Conservation (phyloP, 1,139 yeast genomes). For the Debaryomyces sp. region DNA sequence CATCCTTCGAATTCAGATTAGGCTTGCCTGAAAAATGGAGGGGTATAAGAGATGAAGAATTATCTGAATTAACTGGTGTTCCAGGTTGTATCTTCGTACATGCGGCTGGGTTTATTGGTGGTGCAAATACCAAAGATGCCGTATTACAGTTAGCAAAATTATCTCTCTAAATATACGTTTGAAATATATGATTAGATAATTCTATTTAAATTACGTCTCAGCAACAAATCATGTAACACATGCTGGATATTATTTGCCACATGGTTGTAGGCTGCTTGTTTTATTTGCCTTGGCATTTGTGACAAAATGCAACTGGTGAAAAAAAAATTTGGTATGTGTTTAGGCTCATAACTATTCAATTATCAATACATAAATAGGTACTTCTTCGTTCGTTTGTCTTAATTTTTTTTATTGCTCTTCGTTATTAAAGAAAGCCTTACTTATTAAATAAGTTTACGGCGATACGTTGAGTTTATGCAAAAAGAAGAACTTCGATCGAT, state of each 20-base stretch:
- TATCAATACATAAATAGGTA: neutral
- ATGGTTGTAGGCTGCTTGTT: neutral
- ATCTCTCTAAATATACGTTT: conserved; percentile 17
- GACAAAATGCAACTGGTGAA: neutral
- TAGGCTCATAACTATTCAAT: neutral
- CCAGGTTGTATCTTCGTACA: conserved; percentile 89
- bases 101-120: conserved; percentile 98
- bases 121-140: conserved; percentile 79
- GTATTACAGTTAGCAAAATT: conserved; percentile 75
- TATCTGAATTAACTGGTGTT: conserved; percentile 73
- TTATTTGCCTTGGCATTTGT: neutral
- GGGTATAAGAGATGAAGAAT: conserved; percentile 86
- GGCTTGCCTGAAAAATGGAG: conserved; percentile 92
- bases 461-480: neutral
- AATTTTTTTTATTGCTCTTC: neutral
- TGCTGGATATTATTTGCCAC: neutral
- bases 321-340: neutral
- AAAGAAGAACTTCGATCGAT: neutral
- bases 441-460: neutral
- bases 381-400: no score
- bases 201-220: neutral
- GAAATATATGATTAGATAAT: neutral
- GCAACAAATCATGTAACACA: neutral
- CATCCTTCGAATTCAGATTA: conserved; percentile 81
- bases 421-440: neutral